Base-by-base conservation (phyloP, 352 stramenopile genomes). In the Phytophthora brassicae region DNA sequence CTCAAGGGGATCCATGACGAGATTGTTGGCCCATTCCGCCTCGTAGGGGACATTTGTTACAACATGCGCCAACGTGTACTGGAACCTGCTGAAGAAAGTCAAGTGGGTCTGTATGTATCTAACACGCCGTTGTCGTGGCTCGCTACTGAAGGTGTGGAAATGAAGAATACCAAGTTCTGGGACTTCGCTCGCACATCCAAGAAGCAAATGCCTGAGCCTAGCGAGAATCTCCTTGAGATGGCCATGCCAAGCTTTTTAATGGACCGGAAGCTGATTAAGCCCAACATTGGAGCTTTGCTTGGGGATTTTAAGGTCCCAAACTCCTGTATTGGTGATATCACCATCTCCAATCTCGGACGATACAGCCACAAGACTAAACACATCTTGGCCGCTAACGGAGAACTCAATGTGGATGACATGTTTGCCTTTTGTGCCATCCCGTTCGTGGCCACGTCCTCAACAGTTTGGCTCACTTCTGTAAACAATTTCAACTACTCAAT, bases 401-500 rank as follows among this genome's bases (percentile, higher is more conserved):
- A 75, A 16, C 46, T 74, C 2, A 52, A 57, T 23, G 62, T 89
- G 6, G 70, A 81, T 17, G 68, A 72, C 23, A 68, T 86, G 42
- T 81, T 86, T 42, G 70, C 72, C 22, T 89, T 84, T 52, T 82
- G 66, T 29, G 72, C 76, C 36, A 68, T 86, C 62, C 79, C 79
- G 11, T 84, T 75, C 45, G 68, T 89, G 12, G 62, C 76, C 19
- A 74, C 77, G 9, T 81, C 74, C 14, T 74, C 68, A 20, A 82
- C 74, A 38, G 61, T 89, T 41, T 85, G 75, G 60, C 47, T 84
- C 24, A 73, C 74, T 29, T 70, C 65, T 5, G 72, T 85, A 41
- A 66, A 77, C 38, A 50, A 55, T 9, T 86, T 89, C 58, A 81
- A 87, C 56, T 89, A 89, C 54, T 77, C 76, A 39, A 67, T 89